Conservation (phyloP, 2,329 filamentous ascomycete genomes). For the Venturia oleaginea region DNA sequence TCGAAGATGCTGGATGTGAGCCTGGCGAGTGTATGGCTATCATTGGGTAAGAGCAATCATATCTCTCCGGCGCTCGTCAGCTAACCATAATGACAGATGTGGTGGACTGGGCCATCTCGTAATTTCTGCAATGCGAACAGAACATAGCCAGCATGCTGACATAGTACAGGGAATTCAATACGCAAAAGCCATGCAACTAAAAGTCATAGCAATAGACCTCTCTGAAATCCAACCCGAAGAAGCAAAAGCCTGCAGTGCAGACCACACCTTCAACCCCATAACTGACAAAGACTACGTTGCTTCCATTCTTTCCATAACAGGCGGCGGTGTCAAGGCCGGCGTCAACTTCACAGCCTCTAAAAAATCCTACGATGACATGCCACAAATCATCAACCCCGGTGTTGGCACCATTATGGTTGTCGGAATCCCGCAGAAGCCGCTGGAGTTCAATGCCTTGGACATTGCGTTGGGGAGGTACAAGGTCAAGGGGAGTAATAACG, state of each 20-base stretch:
- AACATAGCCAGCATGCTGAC: slow-evolving; percentile 26
- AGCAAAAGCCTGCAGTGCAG: slow-evolving; percentile 32
- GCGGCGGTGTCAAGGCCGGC: slow-evolving; percentile 33
- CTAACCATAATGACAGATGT: neutral
- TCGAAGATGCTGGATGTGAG: slow-evolving; percentile 25
- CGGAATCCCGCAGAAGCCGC: slow-evolving; percentile 24
- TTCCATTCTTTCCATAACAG: slow-evolving; percentile 27
- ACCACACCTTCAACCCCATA: slow-evolving; percentile 27
- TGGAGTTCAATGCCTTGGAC: slow-evolving; percentile 26
- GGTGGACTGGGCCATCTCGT: slow-evolving; percentile 25
- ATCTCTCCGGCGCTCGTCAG: neutral
- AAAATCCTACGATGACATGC: slow-evolving; percentile 25
- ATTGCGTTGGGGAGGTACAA: slow-evolving; percentile 23
- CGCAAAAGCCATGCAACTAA: slow-evolving; percentile 38
- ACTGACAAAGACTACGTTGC: slow-evolving; percentile 31
- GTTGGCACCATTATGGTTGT: slow-evolving; percentile 27
- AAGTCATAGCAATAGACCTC: slow-evolving; percentile 37
- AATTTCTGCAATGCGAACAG: neutral
- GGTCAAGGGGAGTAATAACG: slow-evolving; percentile 26
- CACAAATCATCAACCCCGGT: slow-evolving; percentile 23
- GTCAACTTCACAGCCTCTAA: slow-evolving; percentile 34
- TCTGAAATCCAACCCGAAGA: slow-evolving; percentile 34
- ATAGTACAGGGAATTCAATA: slow-evolving; percentile 32
- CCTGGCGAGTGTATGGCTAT: slow-evolving; percentile 33
- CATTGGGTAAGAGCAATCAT: slow-evolving; percentile 22